These are phyloP conservation scores for Calocybe cyanea DNA, from an alignment of 768 basidiomycete species.

Conservation along the genomic window DNA sequence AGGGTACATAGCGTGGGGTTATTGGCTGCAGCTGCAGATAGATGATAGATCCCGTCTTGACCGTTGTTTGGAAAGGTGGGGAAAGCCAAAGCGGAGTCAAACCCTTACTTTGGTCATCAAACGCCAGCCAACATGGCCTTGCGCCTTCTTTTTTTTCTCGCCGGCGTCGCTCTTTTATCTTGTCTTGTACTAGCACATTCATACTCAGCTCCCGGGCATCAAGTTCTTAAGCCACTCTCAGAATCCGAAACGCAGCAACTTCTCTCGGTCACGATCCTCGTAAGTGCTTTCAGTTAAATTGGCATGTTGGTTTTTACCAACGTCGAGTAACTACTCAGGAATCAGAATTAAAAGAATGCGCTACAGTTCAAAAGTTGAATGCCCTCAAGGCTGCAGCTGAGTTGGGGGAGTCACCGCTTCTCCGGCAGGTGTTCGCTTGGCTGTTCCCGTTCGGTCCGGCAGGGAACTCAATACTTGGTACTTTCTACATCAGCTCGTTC, in stretches of 20 bases:
- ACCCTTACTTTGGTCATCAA: neutral
- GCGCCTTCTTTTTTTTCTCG: slow-evolving; percentile 20
- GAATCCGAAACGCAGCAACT: neutral
- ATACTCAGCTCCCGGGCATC: neutral
- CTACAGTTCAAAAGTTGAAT: slow-evolving; percentile 43
- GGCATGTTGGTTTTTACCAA: neutral
- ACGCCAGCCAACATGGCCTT: slow-evolving; percentile 23
- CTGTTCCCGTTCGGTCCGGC: slow-evolving; percentile 90
- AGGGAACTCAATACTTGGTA: slow-evolving; percentile 86
- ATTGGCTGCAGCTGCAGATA: neutral
- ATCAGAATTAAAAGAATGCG: slow-evolving; percentile 36
- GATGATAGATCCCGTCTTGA: slow-evolving; percentile 6
- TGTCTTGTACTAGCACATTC: slow-evolving; percentile 17
- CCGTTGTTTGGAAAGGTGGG: too few species aligned
- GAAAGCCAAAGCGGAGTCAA: neutral
- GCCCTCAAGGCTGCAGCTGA: slow-evolving; percentile 60
- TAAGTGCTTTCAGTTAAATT: slow-evolving; percentile 3
- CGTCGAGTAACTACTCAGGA: slow-evolving; percentile 24
- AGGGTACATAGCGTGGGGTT: slow-evolving; percentile 41
- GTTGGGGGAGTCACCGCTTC: slow-evolving; percentile 62
- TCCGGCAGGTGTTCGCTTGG: slow-evolving; percentile 76
- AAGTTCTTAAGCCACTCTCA: neutral
- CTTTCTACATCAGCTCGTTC: slow-evolving; percentile 96
- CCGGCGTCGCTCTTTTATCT: slow-evolving; percentile 43
- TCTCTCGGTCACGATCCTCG: slow-evolving; percentile 12